Evolutionary conservation across 495 filamentous ascomycete species (phyloP).

Genomic region (Aspergillus coremiiformis): DNA sequence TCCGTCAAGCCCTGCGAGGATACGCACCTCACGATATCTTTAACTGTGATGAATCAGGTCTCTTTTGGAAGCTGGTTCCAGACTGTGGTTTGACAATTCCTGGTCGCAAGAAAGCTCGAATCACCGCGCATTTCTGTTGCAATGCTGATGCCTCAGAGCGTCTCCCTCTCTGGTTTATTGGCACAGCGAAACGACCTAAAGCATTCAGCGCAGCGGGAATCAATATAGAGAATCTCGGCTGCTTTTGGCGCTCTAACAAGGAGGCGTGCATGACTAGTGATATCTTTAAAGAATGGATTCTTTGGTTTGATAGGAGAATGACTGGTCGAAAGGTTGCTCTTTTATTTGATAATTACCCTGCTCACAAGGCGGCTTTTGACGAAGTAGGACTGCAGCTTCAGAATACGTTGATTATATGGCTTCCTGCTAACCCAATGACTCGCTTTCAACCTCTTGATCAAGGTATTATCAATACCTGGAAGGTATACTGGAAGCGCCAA

Average conservation of each 20-base stretch:
- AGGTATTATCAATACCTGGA: slow-evolving; percentile 25
- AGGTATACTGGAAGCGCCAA: slow-evolving; percentile 16
- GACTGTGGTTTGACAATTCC: slow-evolving; percentile 12
- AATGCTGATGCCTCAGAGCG: slow-evolving; percentile 18
- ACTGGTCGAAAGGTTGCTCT: slow-evolving; percentile 20
- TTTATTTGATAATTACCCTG: slow-evolving; percentile 26
- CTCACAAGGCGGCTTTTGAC: slow-evolving; percentile 17
- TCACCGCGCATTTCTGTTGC: slow-evolving; percentile 14
- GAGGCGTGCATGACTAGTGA: slow-evolving; percentile 24
- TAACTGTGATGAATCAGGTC: slow-evolving; percentile 24
- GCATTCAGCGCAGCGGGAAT: slow-evolving; percentile 10
- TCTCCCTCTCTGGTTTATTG: slow-evolving; percentile 21
- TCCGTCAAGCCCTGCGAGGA: neutral
- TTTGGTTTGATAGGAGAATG: slow-evolving; percentile 21
- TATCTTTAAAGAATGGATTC: slow-evolving; percentile 23
- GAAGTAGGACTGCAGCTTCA: neutral
- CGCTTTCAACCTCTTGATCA: slow-evolving; percentile 25
- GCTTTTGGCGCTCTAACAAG: slow-evolving; percentile 17
- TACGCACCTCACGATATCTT: slow-evolving; percentile 21
- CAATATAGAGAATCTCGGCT: slow-evolving; percentile 15
- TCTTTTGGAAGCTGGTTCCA: slow-evolving; percentile 23
- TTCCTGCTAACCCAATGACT: slow-evolving; percentile 22
- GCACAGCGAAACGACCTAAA: slow-evolving; percentile 16
- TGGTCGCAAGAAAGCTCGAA: slow-evolving; percentile 17
- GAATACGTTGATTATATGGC: slow-evolving; percentile 20